Percentiles rank a stretch among this genome's conserved stretches.
Evolutionary conservation across 176 grass and related monocot genomes (phyloP).

Genomic region (Cenchrus purpureus): DNA sequence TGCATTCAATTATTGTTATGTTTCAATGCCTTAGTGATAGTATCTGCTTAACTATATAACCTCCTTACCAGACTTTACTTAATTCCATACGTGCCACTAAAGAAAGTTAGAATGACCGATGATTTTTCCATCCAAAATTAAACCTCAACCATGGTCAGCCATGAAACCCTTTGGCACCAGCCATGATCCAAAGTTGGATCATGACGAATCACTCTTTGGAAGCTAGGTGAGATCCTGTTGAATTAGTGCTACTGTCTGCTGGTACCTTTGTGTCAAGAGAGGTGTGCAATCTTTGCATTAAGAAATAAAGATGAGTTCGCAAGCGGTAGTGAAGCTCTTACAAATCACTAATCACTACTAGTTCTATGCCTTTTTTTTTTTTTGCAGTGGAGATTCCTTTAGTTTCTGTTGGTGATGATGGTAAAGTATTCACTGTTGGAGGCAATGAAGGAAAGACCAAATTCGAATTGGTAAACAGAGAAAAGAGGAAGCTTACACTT

Average conservation of each 20-base stretch:
- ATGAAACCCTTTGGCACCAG: too few species aligned
- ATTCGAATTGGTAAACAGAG: slow-evolving; percentile 88
- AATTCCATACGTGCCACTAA: too few species aligned
- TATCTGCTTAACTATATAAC: background rate
- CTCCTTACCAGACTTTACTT: too few species aligned
- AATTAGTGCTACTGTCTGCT: background rate
- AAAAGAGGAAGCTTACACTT: slow-evolving; percentile 81
- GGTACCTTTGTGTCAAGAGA: slow-evolving; percentile 7
- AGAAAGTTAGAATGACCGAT: too few species aligned
- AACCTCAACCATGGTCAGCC: too few species aligned
- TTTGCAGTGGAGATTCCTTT: slow-evolving; percentile 76
- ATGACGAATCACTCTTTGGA: background rate
- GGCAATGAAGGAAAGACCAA: slow-evolving; percentile 66
- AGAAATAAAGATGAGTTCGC: background rate
- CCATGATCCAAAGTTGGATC: too few species aligned
- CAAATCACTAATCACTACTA: background rate
- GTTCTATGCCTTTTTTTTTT: too few species aligned
- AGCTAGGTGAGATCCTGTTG: background rate
- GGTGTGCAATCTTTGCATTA: too few species aligned
- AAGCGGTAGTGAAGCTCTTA: too few species aligned
- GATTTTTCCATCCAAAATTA: too few species aligned
- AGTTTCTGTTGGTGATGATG: slow-evolving; percentile 93
- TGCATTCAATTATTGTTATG: slow-evolving; percentile 8
- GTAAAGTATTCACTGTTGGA: slow-evolving; percentile 76
- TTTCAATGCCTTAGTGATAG: background rate